phyloP scores from a whole-genome alignment of 1,284 basidiomycete species.

The Malassezia dermatis region DNA sequence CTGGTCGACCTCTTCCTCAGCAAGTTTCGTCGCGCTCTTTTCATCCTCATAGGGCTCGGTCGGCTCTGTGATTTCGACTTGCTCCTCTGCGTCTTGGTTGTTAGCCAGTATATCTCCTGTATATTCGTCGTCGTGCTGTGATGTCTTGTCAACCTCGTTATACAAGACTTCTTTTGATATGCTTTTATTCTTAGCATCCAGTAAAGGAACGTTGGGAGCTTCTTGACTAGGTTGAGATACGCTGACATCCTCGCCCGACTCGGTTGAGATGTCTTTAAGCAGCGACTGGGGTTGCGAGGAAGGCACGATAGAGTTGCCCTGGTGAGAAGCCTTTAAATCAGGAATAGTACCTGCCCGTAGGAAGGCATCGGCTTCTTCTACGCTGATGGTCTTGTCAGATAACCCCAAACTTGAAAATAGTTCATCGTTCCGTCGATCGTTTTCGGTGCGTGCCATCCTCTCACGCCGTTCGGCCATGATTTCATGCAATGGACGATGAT shows the following conservation, averaged over 20 bases:
- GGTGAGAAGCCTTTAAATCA: not conserved
- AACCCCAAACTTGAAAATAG: conserved; percentile 39
- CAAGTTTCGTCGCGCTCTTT: too few species aligned
- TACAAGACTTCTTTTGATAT: too few species aligned
- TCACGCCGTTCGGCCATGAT: conserved; percentile 7
- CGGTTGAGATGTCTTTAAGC: not conserved
- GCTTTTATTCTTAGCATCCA: too few species aligned
- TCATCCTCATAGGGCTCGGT: too few species aligned
- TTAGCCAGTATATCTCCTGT: too few species aligned
- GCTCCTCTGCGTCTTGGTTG: too few species aligned
- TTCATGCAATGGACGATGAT: conserved; percentile 1
- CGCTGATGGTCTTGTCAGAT: conserved; percentile 29
- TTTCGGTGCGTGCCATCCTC: conserved; percentile 17
- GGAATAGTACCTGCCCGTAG: conserved; percentile 22
- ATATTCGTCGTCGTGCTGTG: too few species aligned
- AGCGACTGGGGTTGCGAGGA: not conserved
- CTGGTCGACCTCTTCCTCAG: not conserved
- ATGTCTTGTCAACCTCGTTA: too few species aligned
- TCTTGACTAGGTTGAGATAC: too few species aligned
- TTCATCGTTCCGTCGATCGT: conserved; percentile 29
- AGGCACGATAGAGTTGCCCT: not conserved
- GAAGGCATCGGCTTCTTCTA: conserved; percentile 39
- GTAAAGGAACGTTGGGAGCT: too few species aligned
- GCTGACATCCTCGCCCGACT: not conserved
- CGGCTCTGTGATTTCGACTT: too few species aligned